A percentile compares a stretch with the other conserved stretches of the same genome.
Conservation (phyloP, 1,284 basidiomycete genomes). For the Ceratorhiza oryzae-sativae region DNA sequence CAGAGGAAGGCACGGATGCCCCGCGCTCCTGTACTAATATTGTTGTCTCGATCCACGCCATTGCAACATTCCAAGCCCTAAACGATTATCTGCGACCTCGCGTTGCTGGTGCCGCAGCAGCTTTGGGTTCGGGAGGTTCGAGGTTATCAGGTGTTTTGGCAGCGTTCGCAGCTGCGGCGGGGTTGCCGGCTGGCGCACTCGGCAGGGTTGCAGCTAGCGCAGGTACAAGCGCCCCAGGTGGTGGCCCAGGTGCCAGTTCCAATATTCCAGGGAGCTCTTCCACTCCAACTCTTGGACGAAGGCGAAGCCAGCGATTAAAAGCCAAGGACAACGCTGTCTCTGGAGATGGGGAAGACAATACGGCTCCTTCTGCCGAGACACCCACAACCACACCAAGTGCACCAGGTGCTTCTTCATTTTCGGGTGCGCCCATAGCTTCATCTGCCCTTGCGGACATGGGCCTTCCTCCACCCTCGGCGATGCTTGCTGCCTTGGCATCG, state of each 20-base stretch:
- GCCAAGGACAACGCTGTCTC: slow-evolving; percentile 63
- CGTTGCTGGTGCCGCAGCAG: slow-evolving; percentile 74
- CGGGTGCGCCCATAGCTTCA: background rate
- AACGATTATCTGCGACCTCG: slow-evolving; percentile 93
- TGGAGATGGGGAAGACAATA: slow-evolving; percentile 44
- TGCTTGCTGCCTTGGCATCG: slow-evolving; percentile 46
- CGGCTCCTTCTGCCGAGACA: slow-evolving; percentile 46
- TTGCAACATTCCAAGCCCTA: slow-evolving; percentile 93
- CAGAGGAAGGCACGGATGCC: slow-evolving; percentile 85
- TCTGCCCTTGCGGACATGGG: background rate
- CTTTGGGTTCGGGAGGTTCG: slow-evolving; percentile 56
- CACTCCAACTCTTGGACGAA: slow-evolving; percentile 53
- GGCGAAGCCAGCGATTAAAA: slow-evolving; percentile 84
- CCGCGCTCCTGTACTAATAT: slow-evolving; percentile 87
- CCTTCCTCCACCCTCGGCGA: slow-evolving; percentile 19
- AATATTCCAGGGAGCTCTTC: slow-evolving; percentile 39
- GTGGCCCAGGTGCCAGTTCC: slow-evolving; percentile 51
- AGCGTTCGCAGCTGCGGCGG: slow-evolving; percentile 78
- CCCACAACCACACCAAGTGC: slow-evolving; percentile 44
- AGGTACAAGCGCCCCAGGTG: background rate
- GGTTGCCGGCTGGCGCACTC: slow-evolving; percentile 59
- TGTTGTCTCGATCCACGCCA: slow-evolving; percentile 94
- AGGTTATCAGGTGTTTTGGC: slow-evolving; percentile 90
- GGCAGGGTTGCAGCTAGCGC: slow-evolving; percentile 35
- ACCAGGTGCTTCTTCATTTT: background rate